A percentile compares a stretch with the other conserved stretches of the same genome.
These are phyloP conservation scores for Chytriomyces confervae DNA, from an alignment of 192 early-diverging fungal species.

Conservation along the genomic window DNA sequence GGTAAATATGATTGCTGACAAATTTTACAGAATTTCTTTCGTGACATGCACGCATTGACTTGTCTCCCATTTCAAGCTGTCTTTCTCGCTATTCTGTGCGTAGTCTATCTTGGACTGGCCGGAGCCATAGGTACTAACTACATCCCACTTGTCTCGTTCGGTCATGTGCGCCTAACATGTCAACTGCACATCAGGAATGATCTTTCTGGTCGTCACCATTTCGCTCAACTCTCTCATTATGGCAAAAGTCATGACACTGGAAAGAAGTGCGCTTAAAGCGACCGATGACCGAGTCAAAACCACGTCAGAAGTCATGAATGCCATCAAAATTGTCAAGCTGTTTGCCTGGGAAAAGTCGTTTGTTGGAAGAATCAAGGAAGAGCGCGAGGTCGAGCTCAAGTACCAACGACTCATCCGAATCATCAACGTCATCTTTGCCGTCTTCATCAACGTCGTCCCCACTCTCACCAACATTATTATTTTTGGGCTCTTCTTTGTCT, in stretches of 20 bases:
- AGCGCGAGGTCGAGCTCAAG: conserved; percentile 48
- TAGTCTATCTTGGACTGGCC: conserved; percentile 44
- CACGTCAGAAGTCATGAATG: conserved; percentile 69
- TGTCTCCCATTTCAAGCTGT: conserved; percentile 50
- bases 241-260: conserved; percentile 13
- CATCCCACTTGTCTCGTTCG: neutral
- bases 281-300: conserved; percentile 71
- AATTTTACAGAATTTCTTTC: conserved; percentile 23
- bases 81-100: conserved; percentile 44
- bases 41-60: conserved; percentile 37
- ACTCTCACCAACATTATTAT: conserved; percentile 31
- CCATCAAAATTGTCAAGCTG: conserved; percentile 79
- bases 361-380: conserved; percentile 62
- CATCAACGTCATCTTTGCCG: conserved; percentile 70
- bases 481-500: conserved; percentile 34
- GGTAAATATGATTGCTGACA: neutral
- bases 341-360: conserved; percentile 70
- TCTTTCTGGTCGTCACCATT: conserved; percentile 24
- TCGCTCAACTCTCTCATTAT: conserved; percentile 26
- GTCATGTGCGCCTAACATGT: neutral
- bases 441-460: conserved; percentile 51
- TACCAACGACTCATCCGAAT: conserved; percentile 47
- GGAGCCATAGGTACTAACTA: conserved; percentile 9
- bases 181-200: neutral
- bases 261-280: conserved; percentile 18